Base-by-base conservation (phyloP, 1,284 basidiomycete genomes). In the Athelia psychrophila region DNA sequence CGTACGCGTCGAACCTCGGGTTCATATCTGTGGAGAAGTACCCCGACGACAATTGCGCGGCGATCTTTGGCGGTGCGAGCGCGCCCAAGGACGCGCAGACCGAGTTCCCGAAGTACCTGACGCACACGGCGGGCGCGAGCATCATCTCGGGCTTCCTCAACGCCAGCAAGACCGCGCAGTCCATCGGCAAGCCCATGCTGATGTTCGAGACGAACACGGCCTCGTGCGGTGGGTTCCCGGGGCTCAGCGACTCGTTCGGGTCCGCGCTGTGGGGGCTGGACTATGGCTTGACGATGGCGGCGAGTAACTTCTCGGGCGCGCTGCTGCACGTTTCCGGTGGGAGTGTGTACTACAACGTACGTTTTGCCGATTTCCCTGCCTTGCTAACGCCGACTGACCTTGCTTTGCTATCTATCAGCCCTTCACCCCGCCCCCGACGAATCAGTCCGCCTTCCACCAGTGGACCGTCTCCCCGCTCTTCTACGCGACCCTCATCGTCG, bases 161-260 rank as follows among this genome's bases (percentile, higher is more conserved):
- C 56, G 60, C 66, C 3, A 57, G 64, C 2, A 45, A 52, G 16
- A 58, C 70, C 24, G 72, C 73, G 2, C 64, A 65, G 46, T 47
- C 35, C 23, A 47, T 44, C 22, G 58, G 60, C 22, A 77, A 77
- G 56, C 71, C 75, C 10, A 63, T 79, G 50, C 53, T 77, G 49
- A 67, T 76, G 71, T 69, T 80, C 56, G 80, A 82, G 63, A 81
- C 77, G 44, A 83, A 83, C 62, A 75, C 78, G 2, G 80, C 79
- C 2, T 76, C 73, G 44, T 84, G 81, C 62, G 78, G 78, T 56
- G 81, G 81, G 19, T 80, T 82, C 59, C 61, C 72, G 12, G 80
- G 81, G 3, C 62, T 83, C 47, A 77, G 75, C 49, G 75, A 81
- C 54, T 74, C 72, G 44, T 80, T 78, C 51, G 74, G 72, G 10